phyloP scores from a whole-genome alignment of 2,329 filamentous ascomycete species.

The Cladophialophora carrionii region DNA sequence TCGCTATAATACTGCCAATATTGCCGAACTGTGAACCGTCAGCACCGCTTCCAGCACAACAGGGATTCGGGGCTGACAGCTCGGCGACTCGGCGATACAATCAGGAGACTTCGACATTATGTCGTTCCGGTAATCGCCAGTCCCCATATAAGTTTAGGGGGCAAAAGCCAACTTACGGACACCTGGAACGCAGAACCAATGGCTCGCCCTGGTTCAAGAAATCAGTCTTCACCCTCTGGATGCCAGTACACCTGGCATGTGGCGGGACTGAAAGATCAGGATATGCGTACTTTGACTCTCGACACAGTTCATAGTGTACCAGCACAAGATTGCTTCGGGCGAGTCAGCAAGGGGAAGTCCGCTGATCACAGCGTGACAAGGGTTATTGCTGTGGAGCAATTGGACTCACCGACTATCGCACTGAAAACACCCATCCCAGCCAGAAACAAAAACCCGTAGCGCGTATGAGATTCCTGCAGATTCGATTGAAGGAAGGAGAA shows the following conservation, averaged over 20 bases:
- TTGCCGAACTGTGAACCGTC: not conserved
- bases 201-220: not conserved
- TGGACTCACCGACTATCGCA: conserved; percentile 1
- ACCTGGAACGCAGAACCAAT: conserved; percentile 4
- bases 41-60: not conserved
- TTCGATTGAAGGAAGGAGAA: not conserved
- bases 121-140: not conserved
- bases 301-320: conserved; percentile 6
- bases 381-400: not conserved
- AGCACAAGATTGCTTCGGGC: conserved; percentile 2
- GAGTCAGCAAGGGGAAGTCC: not conserved
- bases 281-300: not conserved
- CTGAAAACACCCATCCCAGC: conserved; percentile 1
- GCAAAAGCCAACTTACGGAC: not conserved
- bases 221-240: not conserved
- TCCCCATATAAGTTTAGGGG: not conserved
- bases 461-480: not conserved
- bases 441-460: conserved; percentile 1
- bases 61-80: too few species aligned
- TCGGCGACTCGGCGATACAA: not conserved
- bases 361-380: not conserved
- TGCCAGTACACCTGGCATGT: not conserved
- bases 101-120: not conserved
- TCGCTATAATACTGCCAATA: conserved; percentile 5
- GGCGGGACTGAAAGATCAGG: not conserved